Percentiles rank a stretch among this genome's conserved stretches.
Conservation (phyloP, 129 eudicot genomes). For the Deinandra increscens region DNA sequence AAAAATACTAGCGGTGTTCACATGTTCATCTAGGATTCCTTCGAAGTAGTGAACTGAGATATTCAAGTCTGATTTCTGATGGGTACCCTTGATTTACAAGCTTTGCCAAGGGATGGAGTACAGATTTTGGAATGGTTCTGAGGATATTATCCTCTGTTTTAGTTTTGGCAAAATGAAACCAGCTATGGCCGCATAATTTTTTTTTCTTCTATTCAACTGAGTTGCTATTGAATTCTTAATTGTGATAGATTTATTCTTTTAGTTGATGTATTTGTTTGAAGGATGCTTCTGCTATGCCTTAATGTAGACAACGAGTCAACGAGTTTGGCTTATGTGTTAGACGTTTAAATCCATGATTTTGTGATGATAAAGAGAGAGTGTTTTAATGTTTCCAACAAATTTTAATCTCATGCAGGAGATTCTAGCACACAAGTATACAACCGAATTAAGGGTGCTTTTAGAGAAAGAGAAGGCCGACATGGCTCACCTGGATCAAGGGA, state of each 20-base stretch:
- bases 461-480: not conserved
- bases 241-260: not conserved
- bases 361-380: not conserved
- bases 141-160: too few relatives aligned
- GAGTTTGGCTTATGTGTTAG: too few relatives aligned
- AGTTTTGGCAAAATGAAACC: too few relatives aligned
- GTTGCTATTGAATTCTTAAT: not conserved
- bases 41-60: not conserved
- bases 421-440: not conserved
- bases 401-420: conserved; percentile 3
- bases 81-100: too few relatives aligned
- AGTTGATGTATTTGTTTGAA: too few relatives aligned
- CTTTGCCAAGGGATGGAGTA: too few relatives aligned
- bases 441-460: not conserved
- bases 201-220: too few relatives aligned
- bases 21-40: too few relatives aligned
- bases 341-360: not conserved
- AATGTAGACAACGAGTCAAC: too few relatives aligned
- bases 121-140: too few relatives aligned
- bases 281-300: too few relatives aligned
- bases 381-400: not conserved
- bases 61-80: not conserved
- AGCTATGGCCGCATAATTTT: too few relatives aligned
- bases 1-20: not conserved
- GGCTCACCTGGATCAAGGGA: not conserved